Base-by-base conservation (phyloP, 148 eudicot genomes). In the Persicaria maculosa region DNA sequence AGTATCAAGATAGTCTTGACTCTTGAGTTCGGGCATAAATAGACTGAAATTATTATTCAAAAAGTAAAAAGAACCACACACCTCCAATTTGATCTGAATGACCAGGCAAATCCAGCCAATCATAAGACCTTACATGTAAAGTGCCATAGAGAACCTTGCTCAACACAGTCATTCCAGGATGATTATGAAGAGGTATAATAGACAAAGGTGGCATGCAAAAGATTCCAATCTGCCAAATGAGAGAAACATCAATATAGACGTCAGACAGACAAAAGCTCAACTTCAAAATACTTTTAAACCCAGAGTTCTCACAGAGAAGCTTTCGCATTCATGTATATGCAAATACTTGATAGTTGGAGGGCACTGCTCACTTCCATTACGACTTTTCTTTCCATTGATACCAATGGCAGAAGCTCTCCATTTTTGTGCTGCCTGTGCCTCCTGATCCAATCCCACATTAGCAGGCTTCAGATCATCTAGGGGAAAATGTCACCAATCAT, bases 81-180 rank as follows among this genome's bases (percentile, higher is more conserved):
- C 99, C 99, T 90, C 83, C 81, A 40, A 77, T 75, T 80, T 85
- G 83, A 74, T 83, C 91, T 72, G 86, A 85, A 75, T 84, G 84
- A 68, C 81, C 91, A 50, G 92, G 91, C 31, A 84, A 70, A 76
- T 89, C 89, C 47, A 92, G 80, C 99, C 99, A 95, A 84, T 95
- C 99, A 83, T 86, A 92, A 9, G 99, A 86, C 81, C 73, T 86
- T 74, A 88, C 97, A 70, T 82, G 91, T 47, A 95, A 69, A 54
- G 99, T 72, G 73, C 99, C 99, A 86, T 88, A 94, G n/a, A 95
- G 74, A 79, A 95, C 92, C 86, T 95, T 95, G 91, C 99, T 95
- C 80, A 95, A 78, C 73, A 95, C 99, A 25, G 99, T 95, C 99
- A 95, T 95, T 81, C 99, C 97, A 46, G 99, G 99, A 84, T 95